Base-by-base conservation (phyloP, 352 stramenopile species). In the Aphanomyces stellatus region DNA sequence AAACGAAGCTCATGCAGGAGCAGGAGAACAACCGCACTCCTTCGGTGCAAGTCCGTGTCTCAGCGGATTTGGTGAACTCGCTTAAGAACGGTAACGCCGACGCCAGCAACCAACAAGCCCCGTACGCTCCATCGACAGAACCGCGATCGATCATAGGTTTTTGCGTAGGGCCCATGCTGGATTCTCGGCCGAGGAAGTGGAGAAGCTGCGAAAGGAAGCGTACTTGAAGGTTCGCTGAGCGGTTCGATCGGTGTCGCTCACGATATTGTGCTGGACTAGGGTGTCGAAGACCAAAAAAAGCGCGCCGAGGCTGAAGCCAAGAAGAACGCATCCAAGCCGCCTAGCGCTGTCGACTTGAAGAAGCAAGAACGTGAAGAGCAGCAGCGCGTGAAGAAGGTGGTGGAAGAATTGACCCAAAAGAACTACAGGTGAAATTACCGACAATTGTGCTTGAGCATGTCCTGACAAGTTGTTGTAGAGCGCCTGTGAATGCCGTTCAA, bases 331-430 rank as follows among this genome's bases (percentile, higher is more conserved):
- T 27, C n/a, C 25, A 46, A 69, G 49, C 27, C 49, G 0, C n/a
- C n/a, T n/a, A n/a, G n/a, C n/a, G n/a, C n/a, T n/a, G 49, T 53
- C 25, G 62, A 69, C 41, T 83, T 83, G 13, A 88, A 90, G 72
- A 74, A 93, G 69, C 72, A 79, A 60, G 83, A 94, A 70, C 72
- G 75, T 31, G 77, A 76, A 31, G 85, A 90, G 69, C 81, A 86
- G 53, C 68, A 73, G 48, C 81, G 80, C 25, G 83, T 94, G 27
- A 72, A 90, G 72, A 74, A 86, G 71, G 74, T 94, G 25, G 82
- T 94, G 57, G 76, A 80, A 15, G 78, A 90, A 63, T 76, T 92
- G 68, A 90, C 80, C 75, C 78, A 86, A 70, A 92, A 91, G 73
- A 90, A 90, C 63, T 92, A 90, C 71, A 78, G 43, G 60, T 67